Evolutionary conservation across 345 rosid genomes (phyloP).

Genomic region (Eutrema yunnanense): DNA sequence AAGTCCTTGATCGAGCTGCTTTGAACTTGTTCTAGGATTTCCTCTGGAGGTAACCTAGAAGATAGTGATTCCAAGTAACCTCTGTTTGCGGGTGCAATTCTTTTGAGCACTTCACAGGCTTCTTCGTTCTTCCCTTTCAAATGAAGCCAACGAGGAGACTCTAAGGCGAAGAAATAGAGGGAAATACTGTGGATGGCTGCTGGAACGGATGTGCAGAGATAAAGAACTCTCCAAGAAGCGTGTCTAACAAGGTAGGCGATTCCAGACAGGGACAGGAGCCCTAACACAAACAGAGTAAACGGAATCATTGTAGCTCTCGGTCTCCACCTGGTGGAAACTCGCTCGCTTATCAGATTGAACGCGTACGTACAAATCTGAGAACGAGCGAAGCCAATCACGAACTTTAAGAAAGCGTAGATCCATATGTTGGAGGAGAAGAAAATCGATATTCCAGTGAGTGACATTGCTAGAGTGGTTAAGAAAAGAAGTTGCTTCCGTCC

Average conservation of each 20-base stretch:
- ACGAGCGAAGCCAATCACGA: slow-evolving; percentile 31
- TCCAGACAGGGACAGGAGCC: slow-evolving; percentile 44
- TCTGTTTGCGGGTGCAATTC: slow-evolving; percentile 19
- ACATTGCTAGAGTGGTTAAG: slow-evolving; percentile 30
- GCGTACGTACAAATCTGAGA: slow-evolving; percentile 38
- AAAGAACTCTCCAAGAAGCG: slow-evolving; percentile 45
- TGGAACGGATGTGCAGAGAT: slow-evolving; percentile 43
- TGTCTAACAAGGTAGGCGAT: slow-evolving; percentile 34
- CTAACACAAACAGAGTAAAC: slow-evolving; percentile 41
- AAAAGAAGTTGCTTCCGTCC: slow-evolving; percentile 40
- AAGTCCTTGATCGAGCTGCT: slow-evolving; percentile 20
- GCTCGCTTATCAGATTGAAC: slow-evolving; percentile 34
- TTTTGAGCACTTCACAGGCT: slow-evolving; percentile 41
- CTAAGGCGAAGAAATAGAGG: slow-evolving; percentile 28
- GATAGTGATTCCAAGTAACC: slow-evolving; percentile 11
- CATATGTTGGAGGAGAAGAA: slow-evolving; percentile 32
- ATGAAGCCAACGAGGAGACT: slow-evolving; percentile 57
- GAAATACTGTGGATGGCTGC: slow-evolving; percentile 25
- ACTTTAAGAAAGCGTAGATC: slow-evolving; percentile 31
- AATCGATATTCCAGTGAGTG: slow-evolving; percentile 26
- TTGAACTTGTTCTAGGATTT: not conserved
- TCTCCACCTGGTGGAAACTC: slow-evolving; percentile 39
- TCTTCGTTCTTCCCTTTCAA: slow-evolving; percentile 39
- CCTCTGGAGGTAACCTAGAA: slow-evolving; percentile 1
- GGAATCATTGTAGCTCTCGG: slow-evolving; percentile 40